phyloP scores from a whole-genome alignment of 192 early-diverging fungal species.

The Backusella psychrophila region DNA sequence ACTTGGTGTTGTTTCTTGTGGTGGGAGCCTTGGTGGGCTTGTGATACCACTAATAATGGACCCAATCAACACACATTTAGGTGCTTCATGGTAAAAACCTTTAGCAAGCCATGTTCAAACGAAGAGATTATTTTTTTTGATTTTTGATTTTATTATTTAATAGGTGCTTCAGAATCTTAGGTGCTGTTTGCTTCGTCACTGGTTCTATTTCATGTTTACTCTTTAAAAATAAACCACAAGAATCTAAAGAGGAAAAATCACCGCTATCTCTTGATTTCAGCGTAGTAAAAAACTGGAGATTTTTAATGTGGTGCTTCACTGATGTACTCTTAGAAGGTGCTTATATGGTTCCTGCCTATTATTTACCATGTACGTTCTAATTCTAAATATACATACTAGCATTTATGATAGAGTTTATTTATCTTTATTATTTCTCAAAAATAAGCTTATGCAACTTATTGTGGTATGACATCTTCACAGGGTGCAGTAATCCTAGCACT shows the following conservation, averaged over 20 bases:
- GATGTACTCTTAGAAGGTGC: conserved; percentile 24
- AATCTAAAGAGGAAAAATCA: background rate
- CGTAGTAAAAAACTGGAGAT: conserved; percentile 22
- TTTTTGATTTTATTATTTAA: background rate
- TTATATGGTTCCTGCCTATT: conserved; percentile 31
- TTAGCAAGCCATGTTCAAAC: background rate
- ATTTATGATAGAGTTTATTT: background rate
- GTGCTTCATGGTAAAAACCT: conserved; percentile 35
- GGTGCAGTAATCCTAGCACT: conserved; percentile 28
- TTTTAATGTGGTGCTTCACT: conserved; percentile 24
- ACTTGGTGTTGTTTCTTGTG: conserved; percentile 67
- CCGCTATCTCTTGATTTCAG: conserved; percentile 20
- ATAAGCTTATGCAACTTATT: conserved; percentile 11
- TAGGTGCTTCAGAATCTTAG: conserved; percentile 29
- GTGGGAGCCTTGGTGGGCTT: conserved; percentile 71
- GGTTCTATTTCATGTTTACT: conserved; percentile 15
- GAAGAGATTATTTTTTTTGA: background rate
- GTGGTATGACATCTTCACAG: conserved; percentile 22
- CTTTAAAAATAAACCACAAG: conserved; percentile 16
- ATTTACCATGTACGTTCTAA: conserved; percentile 23
- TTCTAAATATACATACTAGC: background rate
- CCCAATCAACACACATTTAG: conserved; percentile 52
- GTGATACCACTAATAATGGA: conserved; percentile 57
- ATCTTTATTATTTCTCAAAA: background rate
- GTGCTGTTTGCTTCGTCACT: conserved; percentile 20